Conservation (phyloP, 306 rosid species). For the Gynostemma pentaphyllum region DNA sequence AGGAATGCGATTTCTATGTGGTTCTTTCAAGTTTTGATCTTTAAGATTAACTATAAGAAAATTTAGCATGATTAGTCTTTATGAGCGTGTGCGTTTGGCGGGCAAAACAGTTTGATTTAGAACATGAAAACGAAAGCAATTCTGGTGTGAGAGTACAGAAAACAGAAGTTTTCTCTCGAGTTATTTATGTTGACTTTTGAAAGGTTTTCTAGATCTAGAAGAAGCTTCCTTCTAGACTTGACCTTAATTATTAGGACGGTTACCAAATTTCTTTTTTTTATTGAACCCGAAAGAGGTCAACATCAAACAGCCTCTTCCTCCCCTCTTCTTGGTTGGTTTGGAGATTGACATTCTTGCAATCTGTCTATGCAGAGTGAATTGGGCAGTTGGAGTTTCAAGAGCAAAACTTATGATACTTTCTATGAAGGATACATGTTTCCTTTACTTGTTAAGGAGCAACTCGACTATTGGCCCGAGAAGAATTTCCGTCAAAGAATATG, state of each 20-base stretch:
- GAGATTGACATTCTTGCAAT: not conserved
- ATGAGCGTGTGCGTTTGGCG: too few species aligned
- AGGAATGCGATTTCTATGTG: not conserved
- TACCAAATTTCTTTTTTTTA: not conserved
- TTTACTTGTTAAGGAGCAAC: slow-evolving; percentile 61
- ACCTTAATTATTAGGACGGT: not conserved
- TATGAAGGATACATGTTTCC: slow-evolving; percentile 95
- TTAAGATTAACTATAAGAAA: not conserved
- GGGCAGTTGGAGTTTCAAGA: slow-evolving; percentile 90
- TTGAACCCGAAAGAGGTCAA: not conserved
- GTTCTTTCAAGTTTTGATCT: not conserved
- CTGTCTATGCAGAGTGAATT: slow-evolving; percentile 38
- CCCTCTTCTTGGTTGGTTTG: not conserved
- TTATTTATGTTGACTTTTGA: not conserved
- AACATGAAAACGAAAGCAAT: not conserved
- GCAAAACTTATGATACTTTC: slow-evolving; percentile 58
- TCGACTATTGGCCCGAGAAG: slow-evolving; percentile 86
- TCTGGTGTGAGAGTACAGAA: not conserved
- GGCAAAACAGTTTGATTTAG: not conserved
- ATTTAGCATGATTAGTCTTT: not conserved
- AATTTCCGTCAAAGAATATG: slow-evolving; percentile 58
- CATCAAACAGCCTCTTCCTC: not conserved
- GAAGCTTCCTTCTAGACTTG: not conserved
- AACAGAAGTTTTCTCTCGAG: not conserved
- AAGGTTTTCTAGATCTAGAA: slow-evolving; percentile 7